Base-by-base conservation (phyloP, 2,329 filamentous ascomycete species). In the Tolypocladium album region DNA sequence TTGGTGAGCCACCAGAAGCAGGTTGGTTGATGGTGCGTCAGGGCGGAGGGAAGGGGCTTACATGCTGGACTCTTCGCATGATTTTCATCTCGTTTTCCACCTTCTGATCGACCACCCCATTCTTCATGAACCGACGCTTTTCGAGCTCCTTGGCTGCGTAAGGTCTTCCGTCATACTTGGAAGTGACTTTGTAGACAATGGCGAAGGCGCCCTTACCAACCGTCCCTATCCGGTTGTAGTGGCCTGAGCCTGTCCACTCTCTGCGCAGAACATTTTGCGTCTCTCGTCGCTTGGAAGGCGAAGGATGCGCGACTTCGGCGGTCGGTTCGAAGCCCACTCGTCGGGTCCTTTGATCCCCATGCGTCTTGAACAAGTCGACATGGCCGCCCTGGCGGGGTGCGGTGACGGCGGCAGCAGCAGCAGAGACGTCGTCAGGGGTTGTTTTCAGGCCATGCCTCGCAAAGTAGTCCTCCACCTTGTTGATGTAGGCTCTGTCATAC, bases 81-180 rank as follows among this genome's bases (percentile, higher is more conserved):
- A 99, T 97, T 65, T 86, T 89, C 88, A 99, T 93, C 75, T 99
- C 94, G 67, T 95, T 97, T 70, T 97, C 90, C 17, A 97, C 88
- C 72, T 95, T 96, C 65, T 92, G 88, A 68, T 96, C 92, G 27
- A 96, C 75, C 24, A 92, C 80, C 2, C 92, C 92, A 67, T 96
- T 94, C 76, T 96, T 96, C 78, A 96, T 90, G 70, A 97, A 96
- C 22, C 87, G 86, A 58, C 89, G 85, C 76, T 97, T 97, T 73
- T 97, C 92, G 4, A 99, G 83, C 73, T 97, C 92, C 72, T 99
- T 99, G 17, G 92, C 92, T 5, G 94, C 94, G 68, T 89, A 95
- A 0, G 93, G 85, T 38, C 84, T 79, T 1, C 94, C 94, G 68
- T 94, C 87, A 67, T 85, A 89, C 74, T 92, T 95, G 22, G 88